Base-by-base conservation (phyloP, 495 filamentous ascomycete species). In the Talaromyces liani region DNA sequence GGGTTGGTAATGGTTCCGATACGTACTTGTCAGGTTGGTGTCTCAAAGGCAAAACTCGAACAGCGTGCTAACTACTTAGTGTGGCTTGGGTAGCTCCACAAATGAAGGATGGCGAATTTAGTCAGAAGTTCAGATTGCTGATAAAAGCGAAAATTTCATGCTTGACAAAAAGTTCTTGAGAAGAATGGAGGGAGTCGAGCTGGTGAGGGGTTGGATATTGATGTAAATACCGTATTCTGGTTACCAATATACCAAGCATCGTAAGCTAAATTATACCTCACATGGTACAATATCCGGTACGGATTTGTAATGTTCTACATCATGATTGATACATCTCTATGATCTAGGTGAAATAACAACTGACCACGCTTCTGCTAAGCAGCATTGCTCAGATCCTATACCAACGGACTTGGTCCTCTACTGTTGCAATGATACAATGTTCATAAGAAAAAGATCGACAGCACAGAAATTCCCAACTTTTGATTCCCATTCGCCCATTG, bases 1-100 rank as follows among this genome's bases (percentile, higher is more conserved):
- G 34, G 58, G 58, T 29, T 34, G 56, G 56, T 56, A 27, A 57
- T 57, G 54, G 25, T 27, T 57, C 45, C 45, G 45, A 49, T 49
- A 49, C 45, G 45, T 49, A 22, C 45, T 49, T 49, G 45, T 49
- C 45, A 49, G 18, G 45, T 49, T 49, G 45, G n/a, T 49, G 45
- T 49, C 45, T 49, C 45, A 49, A 36, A 49, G 45, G 45, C 45
- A 49, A 49, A 49, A 56, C 53, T 56, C 53, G 53, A 27, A 56
- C 53, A 56, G 45, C 18, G 14, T 41, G 12, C 36, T 41, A 41
- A 41, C 12, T 16, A 41, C 36, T 16, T 49, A 49, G 45, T 49
- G 45, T 49, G 45, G 45, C 45, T 49, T 49, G 20, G 45, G 22
- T 7, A 49, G 45, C 45, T 49, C 45, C 45, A 49, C 45, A 22